A percentile compares a stretch with the other conserved stretches of the same genome.
Evolutionary conservation across 306 rosid genomes (phyloP).

Genomic region (Fagus sylvatica): DNA sequence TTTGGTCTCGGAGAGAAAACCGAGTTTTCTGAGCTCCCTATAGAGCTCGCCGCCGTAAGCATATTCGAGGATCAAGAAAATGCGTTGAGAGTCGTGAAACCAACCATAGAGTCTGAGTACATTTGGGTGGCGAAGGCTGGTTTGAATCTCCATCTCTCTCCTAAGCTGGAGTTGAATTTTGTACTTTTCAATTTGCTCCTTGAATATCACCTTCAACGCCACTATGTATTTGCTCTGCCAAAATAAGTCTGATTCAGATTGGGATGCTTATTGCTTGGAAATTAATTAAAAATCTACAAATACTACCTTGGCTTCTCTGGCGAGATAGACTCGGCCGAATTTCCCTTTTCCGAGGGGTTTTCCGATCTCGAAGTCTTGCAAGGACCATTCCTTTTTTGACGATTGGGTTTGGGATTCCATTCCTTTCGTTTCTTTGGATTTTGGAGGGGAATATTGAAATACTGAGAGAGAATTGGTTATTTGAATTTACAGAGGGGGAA

Average conservation of each 20-base stretch:
- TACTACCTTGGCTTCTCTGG: conserved; percentile 67
- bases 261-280: neutral
- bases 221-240: conserved; percentile 68
- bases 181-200: conserved; percentile 77
- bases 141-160: conserved; percentile 87
- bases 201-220: conserved; percentile 77
- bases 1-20: conserved; percentile 56
- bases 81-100: conserved; percentile 76
- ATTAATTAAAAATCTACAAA: too few relatives aligned
- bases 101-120: conserved; percentile 75
- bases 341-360: conserved; percentile 84
- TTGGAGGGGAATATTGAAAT: neutral
- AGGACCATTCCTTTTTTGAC: conserved; percentile 53
- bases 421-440: neutral
- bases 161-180: conserved; percentile 60
- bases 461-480: neutral
- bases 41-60: conserved; percentile 89
- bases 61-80: conserved; percentile 79
- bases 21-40: conserved; percentile 48
- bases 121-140: conserved; percentile 61
- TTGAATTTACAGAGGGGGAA: neutral
- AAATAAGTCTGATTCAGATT: neutral
- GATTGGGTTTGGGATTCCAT: conserved; percentile 24
- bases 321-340: conserved; percentile 84
- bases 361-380: conserved; percentile 77